phyloP scores from a whole-genome alignment of 1,284 basidiomycete genomes.

The Ustilago cynodontis region DNA sequence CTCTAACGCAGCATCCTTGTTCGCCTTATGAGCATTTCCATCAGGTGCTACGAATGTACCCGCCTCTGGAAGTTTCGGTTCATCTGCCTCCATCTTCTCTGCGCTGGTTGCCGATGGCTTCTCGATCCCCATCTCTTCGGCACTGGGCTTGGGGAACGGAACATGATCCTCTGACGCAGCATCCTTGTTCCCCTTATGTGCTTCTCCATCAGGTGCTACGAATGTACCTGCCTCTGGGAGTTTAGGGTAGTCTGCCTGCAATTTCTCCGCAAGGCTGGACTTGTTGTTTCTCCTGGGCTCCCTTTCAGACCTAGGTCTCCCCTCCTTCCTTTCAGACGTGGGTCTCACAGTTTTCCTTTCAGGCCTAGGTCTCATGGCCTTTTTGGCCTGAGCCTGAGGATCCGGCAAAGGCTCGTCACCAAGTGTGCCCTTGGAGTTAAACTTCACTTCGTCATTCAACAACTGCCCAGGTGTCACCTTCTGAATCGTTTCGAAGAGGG shows the following conservation, averaged over 20 bases:
- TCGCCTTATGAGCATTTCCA: slow-evolving; percentile 1
- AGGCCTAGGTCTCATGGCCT: not conserved
- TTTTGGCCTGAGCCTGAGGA: not conserved
- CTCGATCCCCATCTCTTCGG: slow-evolving; percentile 14
- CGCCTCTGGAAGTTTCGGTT: not conserved
- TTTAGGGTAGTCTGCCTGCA: not conserved
- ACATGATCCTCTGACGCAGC: slow-evolving; percentile 2
- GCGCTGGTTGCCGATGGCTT: too few species aligned
- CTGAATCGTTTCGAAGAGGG: slow-evolving; percentile 8
- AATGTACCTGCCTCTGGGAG: slow-evolving; percentile 1
- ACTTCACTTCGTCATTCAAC: not conserved
- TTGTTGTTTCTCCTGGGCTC: not conserved
- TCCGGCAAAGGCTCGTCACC: not conserved
- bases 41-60: not conserved
- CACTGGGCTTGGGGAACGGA: slow-evolving; percentile 6
- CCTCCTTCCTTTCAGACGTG: too few species aligned
- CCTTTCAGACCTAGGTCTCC: too few species aligned
- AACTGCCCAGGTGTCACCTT: slow-evolving; percentile 8
- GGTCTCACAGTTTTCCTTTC: too few species aligned
- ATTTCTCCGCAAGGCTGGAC: not conserved
- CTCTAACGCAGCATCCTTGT: not conserved
- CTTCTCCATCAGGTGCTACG: not conserved
- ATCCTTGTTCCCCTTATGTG: not conserved
- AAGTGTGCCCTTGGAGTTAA: not conserved
- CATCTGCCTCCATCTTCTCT: not conserved